Conservation (phyloP, 208 protist species). For the Endotrypanum monterogeii region DNA sequence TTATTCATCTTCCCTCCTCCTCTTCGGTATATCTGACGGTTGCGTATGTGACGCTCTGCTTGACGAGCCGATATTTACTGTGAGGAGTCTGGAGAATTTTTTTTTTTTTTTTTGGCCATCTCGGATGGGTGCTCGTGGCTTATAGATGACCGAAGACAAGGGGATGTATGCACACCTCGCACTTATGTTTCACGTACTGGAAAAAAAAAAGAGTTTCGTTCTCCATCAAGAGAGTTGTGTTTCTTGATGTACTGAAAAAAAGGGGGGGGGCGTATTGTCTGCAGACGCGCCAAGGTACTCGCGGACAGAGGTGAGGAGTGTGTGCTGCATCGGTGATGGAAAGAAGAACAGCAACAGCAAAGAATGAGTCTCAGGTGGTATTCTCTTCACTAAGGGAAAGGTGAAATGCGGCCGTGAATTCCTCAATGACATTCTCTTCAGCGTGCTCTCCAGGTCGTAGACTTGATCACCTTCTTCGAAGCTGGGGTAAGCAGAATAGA, state of each 20-base stretch:
- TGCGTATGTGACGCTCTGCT: background rate
- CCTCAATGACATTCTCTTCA: too few relatives aligned
- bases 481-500: background rate
- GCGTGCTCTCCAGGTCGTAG: too few relatives aligned
- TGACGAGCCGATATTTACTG: background rate
- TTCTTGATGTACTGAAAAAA: background rate
- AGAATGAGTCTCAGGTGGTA: too few relatives aligned
- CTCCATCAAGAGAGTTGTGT: background rate
- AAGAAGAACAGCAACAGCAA: too few relatives aligned
- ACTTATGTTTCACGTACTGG: background rate
- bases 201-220: background rate
- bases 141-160: background rate
- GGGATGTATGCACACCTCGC: background rate
- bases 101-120: too few relatives aligned
- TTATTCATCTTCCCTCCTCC: too few relatives aligned
- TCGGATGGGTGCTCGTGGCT: background rate
- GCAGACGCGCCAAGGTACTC: background rate
- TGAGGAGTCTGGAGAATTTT: background rate
- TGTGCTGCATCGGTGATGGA: too few relatives aligned
- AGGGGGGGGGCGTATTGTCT: background rate
- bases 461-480: background rate
- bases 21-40: background rate
- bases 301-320: background rate
- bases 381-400: too few relatives aligned
- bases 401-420: too few relatives aligned